Evolutionary conservation across 2,329 filamentous ascomycete species (phyloP).

Genomic region (Paramyrothecium roridum): DNA sequence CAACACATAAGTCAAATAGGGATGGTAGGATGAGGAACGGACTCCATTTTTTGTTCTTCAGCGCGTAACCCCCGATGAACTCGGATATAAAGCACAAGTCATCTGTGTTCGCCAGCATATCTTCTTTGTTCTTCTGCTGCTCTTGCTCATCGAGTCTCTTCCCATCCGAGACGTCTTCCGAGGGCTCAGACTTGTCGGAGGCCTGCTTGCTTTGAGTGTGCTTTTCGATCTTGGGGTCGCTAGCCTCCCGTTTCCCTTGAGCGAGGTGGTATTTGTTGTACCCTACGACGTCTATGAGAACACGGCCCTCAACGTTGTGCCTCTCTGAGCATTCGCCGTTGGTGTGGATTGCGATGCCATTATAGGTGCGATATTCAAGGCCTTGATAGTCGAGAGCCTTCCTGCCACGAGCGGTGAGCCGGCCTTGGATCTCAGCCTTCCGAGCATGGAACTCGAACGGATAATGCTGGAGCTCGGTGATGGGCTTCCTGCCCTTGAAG

Average conservation of each 20-base stretch:
- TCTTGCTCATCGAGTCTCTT: conserved; percentile 27
- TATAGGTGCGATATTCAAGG: conserved; percentile 37
- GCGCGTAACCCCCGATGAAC: conserved; percentile 38
- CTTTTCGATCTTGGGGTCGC: conserved; percentile 21
- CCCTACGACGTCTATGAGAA: conserved; percentile 37
- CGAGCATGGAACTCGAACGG: conserved; percentile 30
- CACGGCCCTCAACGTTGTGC: conserved; percentile 36
- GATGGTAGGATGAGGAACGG: conserved; percentile 11
- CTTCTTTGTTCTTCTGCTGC: conserved; percentile 32
- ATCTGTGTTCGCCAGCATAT: conserved; percentile 33
- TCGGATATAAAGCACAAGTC: conserved; percentile 39
- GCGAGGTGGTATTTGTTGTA: conserved; percentile 38
- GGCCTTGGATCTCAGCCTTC: conserved; percentile 20
- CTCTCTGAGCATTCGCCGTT: conserved; percentile 15
- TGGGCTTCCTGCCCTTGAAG: conserved; percentile 37
- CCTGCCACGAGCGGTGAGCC: conserved; percentile 29
- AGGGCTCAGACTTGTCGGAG: neutral
- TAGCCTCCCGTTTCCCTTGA: conserved; percentile 30
- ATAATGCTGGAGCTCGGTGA: conserved; percentile 34
- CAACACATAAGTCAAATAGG: neutral
- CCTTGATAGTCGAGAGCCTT: conserved; percentile 39
- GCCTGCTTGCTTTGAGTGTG: conserved; percentile 5
- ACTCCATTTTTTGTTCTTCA: conserved; percentile 45
- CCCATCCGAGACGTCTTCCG: conserved; percentile 6
- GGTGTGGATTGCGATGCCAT: conserved; percentile 32